Base-by-base conservation (phyloP, 306 rosid species). In the Cotoneaster glaucophyllus region DNA sequence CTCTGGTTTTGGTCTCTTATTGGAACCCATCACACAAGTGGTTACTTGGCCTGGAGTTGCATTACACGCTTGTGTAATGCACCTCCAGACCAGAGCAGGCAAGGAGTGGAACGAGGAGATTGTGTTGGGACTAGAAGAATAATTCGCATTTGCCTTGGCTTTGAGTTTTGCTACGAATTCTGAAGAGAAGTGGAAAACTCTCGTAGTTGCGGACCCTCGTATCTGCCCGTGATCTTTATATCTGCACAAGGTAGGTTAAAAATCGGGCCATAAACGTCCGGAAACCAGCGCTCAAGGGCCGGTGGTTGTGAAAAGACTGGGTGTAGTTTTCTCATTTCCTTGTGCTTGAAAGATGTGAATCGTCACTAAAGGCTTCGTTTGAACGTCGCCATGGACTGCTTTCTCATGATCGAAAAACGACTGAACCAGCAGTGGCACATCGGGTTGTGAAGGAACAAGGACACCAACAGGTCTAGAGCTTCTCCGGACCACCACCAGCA, bases 31-130 rank as follows among this genome's bases (percentile, higher is more conserved):
- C 74, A 24, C 17, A 22, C 64, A 58, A 10, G 15, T 65, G 5
- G 86, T 87, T 64, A 0, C 53, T 44, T 82, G 73, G 37, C 70
- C 56, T 21, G 7, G 3, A 37, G 41, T 7, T 37, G 44, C 44
- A 41, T 41, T 41, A 4, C 94, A 85, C 0, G 84, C 89, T 1
- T 87, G 87, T 2, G 90, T 93, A 24, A 87, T 50, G 43, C 70
- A 67, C 74, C 89, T 81, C 94, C 93, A 93, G 1, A 87, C 78
- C 5, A 78, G 81, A 2, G 93, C 93, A 4, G 86, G 80, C 15
- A 93, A 43, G 7, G 94, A 82, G 21, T 87, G 87, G 31, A 88
- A 90, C 1, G 93, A 82, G 6, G 91, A 90, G 70, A 90, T 86
- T 37, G 15, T 70, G 31, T 12, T 37, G 24, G 83, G 74, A 5